phyloP scores from a whole-genome alignment of 2,329 filamentous ascomycete species.

The Fusarium buxicola region DNA sequence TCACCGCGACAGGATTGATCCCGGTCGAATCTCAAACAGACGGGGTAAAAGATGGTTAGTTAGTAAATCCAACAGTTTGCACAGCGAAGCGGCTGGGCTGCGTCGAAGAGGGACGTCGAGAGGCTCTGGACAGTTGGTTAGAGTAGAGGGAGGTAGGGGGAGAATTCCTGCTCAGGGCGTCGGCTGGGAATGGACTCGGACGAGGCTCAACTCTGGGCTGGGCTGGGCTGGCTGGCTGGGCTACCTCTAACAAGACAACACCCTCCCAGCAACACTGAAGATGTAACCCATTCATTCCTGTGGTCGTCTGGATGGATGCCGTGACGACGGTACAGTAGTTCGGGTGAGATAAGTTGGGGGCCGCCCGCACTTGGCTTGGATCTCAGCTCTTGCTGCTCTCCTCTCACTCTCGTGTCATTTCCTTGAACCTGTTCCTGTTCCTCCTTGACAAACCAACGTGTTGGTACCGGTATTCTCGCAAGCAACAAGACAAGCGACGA shows the following conservation, averaged over 20 bases:
- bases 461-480: constrained; percentile 5
- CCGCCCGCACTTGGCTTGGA: constrained; percentile 10
- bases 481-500: constrained; percentile 3
- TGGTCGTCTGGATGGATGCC: constrained; percentile 25
- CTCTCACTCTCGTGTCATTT: constrained; percentile 1
- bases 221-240: constrained; percentile 17
- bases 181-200: constrained; percentile 15
- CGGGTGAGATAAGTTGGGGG: constrained; percentile 34
- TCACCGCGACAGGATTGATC: constrained; percentile 11
- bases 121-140: constrained; percentile 10
- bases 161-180: constrained; percentile 32
- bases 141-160: no score
- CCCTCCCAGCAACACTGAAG: constrained; percentile 1
- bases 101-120: background rate
- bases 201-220: background rate
- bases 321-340: constrained; percentile 9
- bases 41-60: constrained; percentile 19
- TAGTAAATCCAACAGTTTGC: background rate
- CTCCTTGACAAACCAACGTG: constrained; percentile 10
- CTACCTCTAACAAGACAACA: constrained; percentile 9
- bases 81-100: constrained; percentile 2
- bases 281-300: constrained; percentile 42
- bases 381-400: constrained; percentile 13
- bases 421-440: background rate
- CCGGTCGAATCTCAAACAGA: constrained; percentile 43